These are phyloP conservation scores for Paramyrothecium roridum DNA, from an alignment of 2,329 filamentous ascomycete species.

Conservation along the genomic window DNA sequence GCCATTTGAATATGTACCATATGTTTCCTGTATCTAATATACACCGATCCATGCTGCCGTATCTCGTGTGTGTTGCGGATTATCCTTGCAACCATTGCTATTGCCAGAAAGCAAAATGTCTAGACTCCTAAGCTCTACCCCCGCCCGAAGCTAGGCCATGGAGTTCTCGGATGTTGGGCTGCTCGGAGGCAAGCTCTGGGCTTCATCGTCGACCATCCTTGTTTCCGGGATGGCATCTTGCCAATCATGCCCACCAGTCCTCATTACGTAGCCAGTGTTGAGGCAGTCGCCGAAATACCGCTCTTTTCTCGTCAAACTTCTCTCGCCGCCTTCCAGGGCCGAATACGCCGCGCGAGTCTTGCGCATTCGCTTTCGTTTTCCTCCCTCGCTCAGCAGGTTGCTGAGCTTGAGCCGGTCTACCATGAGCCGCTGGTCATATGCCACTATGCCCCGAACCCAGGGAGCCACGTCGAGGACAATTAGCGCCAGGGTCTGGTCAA, in stretches of 20 bases:
- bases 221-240: constrained; percentile 18
- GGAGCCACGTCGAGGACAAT: constrained; percentile 80
- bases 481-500: constrained; percentile 66
- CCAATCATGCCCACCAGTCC: constrained; percentile 54
- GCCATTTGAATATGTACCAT: too few relatives aligned
- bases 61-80: too few relatives aligned
- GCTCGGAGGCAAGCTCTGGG: background rate
- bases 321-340: constrained; percentile 71
- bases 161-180: background rate
- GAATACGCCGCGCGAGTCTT: constrained; percentile 73
- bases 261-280: constrained; percentile 59
- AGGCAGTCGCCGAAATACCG: constrained; percentile 66
- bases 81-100: too few relatives aligned
- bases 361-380: constrained; percentile 50
- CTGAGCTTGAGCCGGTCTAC: constrained; percentile 62
- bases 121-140: too few relatives aligned
- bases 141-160: too few relatives aligned
- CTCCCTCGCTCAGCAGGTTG: constrained; percentile 59
- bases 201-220: constrained; percentile 7
- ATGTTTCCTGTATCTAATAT: too few relatives aligned
- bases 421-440: constrained; percentile 70
- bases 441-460: constrained; percentile 81
- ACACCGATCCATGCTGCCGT: too few relatives aligned
- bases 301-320: constrained; percentile 65
- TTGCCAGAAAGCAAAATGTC: too few relatives aligned